These are phyloP conservation scores for Trametopsis cervina DNA, from an alignment of 768 basidiomycete genomes.

Conservation along the genomic window DNA sequence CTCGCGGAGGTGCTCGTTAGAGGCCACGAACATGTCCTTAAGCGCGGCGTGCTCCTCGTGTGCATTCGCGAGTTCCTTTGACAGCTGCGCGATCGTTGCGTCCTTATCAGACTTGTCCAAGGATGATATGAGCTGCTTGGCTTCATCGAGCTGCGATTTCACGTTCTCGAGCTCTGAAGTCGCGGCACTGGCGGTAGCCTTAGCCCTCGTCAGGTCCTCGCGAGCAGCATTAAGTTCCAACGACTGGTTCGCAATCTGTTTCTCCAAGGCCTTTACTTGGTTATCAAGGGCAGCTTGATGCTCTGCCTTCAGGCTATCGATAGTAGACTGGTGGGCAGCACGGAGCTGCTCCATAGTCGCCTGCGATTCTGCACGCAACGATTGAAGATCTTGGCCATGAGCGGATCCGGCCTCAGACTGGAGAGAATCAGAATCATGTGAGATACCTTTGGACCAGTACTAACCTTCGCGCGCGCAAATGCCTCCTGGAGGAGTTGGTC, in stretches of 20 bases:
- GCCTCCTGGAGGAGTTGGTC: slow-evolving; percentile 54
- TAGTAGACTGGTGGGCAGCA: slow-evolving; percentile 47
- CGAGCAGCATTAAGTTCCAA: slow-evolving; percentile 80
- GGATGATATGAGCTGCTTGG: slow-evolving; percentile 38
- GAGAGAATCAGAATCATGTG: no score
- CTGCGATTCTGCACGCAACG: slow-evolving; percentile 59
- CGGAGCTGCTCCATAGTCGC: slow-evolving; percentile 65
- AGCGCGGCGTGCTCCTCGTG: slow-evolving; percentile 65
- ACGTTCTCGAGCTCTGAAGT: slow-evolving; percentile 49
- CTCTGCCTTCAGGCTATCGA: slow-evolving; percentile 58
- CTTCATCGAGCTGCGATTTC: slow-evolving; percentile 59
- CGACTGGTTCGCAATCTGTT: slow-evolving; percentile 52
- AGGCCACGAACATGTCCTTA: slow-evolving; percentile 59
- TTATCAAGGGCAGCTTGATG: slow-evolving; percentile 55
- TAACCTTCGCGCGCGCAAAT: slow-evolving; percentile 73
- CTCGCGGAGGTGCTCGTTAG: slow-evolving; percentile 63
- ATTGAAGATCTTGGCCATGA: slow-evolving; percentile 66
- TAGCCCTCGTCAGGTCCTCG: slow-evolving; percentile 76
- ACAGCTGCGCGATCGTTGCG: slow-evolving; percentile 48
- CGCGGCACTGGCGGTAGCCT: slow-evolving; percentile 46
- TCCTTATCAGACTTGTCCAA: slow-evolving; percentile 37
- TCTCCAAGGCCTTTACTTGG: slow-evolving; percentile 50
- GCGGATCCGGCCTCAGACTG: slow-evolving; percentile 65
- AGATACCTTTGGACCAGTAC: no score
- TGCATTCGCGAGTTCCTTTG: slow-evolving; percentile 49